phyloP scores from a whole-genome alignment of 169 alveolate genomes.

The Plasmodium gallinaceum region DNA sequence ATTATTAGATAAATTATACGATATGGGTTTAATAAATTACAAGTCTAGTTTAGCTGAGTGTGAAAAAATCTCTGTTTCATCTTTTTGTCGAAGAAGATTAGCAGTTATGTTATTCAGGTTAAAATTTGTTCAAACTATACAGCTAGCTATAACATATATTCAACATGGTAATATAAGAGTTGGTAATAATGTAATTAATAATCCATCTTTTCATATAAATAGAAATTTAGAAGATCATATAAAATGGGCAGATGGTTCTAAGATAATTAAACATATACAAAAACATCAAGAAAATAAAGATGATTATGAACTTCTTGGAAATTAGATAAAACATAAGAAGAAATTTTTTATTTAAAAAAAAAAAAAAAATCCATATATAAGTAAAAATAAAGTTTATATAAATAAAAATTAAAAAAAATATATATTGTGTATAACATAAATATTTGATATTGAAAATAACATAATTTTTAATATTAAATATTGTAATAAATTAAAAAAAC shows the following conservation, averaged over 20 bases:
- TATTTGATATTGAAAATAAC: too few species aligned
- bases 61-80: constrained; percentile 95
- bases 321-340: constrained; percentile 22
- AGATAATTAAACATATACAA: constrained; percentile 86
- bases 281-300: constrained; percentile 80
- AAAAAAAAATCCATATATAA: neutral
- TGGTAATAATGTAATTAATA: constrained; percentile 96
- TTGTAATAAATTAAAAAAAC: too few species aligned
- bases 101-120: constrained; percentile 95
- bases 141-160: constrained; percentile 95
- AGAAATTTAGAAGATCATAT: constrained; percentile 97
- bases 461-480: too few species aligned
- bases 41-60: constrained; percentile 92
- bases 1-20: constrained; percentile 94
- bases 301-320: constrained; percentile 85
- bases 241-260: constrained; percentile 97
- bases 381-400: too few species aligned
- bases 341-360: neutral
- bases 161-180: constrained; percentile 98
- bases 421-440: too few species aligned
- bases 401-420: too few species aligned
- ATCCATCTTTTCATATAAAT: constrained; percentile 97
- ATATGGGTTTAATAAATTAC: constrained; percentile 95
- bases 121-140: constrained; percentile 94
- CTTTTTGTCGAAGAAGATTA: constrained; percentile 97